phyloP scores from a whole-genome alignment of 164 flowering plant genomes.

The Euptelea pleiosperma region DNA sequence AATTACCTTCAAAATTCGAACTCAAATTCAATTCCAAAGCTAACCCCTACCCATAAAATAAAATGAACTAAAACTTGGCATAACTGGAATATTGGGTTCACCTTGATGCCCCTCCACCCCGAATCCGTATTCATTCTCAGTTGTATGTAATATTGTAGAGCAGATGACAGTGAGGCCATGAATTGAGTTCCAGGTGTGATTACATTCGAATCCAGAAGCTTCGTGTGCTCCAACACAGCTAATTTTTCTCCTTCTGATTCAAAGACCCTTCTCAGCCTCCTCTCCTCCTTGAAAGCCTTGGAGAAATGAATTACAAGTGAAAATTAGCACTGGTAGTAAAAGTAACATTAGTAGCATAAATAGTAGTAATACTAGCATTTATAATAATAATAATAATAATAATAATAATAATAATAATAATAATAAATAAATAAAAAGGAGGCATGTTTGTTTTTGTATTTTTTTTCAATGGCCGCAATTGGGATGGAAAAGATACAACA shows the following conservation, averaged over 20 bases:
- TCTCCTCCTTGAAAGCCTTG: constrained; percentile 27
- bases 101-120: constrained; percentile 57
- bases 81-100: constrained; percentile 1
- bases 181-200: constrained; percentile 68
- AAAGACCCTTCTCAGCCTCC: constrained; percentile 17
- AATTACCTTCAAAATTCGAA: constrained; percentile 38
- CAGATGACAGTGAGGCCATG: constrained; percentile 45
- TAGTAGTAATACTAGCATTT: no score
- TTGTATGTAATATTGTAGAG: constrained; percentile 43
- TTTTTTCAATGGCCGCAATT: no score
- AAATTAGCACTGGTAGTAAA: not conserved
- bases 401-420: no score
- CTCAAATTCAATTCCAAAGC: not conserved
- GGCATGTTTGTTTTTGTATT: no score
- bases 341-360: not conserved
- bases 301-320: not conserved
- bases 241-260: constrained; percentile 16
- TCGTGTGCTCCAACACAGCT: constrained; percentile 12
- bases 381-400: no score
- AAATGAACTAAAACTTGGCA: not conserved
- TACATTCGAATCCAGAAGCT: constrained; percentile 43
- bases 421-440: no score
- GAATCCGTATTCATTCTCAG: constrained; percentile 39
- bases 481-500: no score
- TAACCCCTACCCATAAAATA: no score